Evolutionary conservation across 306 rosid species (phyloP), one percentile per base, ranked within the genome.

Genomic region (Prunus padus): DNA sequence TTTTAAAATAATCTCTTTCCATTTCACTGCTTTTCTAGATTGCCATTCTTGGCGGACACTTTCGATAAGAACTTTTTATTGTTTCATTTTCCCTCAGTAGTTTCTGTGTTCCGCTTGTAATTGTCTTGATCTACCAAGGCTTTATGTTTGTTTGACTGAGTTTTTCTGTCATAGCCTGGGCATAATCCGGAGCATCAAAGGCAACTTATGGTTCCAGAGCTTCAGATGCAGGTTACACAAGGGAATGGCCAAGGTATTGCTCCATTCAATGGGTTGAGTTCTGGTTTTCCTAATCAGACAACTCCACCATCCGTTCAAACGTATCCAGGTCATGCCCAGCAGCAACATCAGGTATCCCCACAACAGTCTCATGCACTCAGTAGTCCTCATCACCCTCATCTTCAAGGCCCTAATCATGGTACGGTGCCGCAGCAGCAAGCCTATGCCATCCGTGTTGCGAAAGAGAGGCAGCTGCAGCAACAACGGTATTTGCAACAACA

Each of bases 171-270:
- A 77, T 83, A 96, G 97, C 94, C 97, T 82, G 98, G 89, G 64
- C 98, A 88, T 74, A 92, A 84, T 82, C 87, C 80, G 33, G 98
- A 91, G 79, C 96, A 92, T 82, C 98, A 89, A 82, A 89, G 94
- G 89, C 96, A 89, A 84, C 84, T 87, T 84, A 80, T 87, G 90
- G 89, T 79, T 82, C 92, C 97, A 1, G 98, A 96, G 83, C 91
- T 81, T 77, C 92, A 81, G 49, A 84, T 90, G 89, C 99, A 88
- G 86, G 96, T 56, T 63, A 76, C 87, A 7, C 95, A 89, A 69
- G 97, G 91, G 81, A 92, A 77, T 86, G 83, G 86, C 77, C 95
- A 89, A 87, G 89, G 94, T 51, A 70, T 85, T 80, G 77, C 92
- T 59, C 88, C 93, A 72, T 92, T 87, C 69, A 88, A 86, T 90